Base-by-base conservation (phyloP, 2,329 filamentous ascomycete species). In the Pleomassaria siparia region DNA sequence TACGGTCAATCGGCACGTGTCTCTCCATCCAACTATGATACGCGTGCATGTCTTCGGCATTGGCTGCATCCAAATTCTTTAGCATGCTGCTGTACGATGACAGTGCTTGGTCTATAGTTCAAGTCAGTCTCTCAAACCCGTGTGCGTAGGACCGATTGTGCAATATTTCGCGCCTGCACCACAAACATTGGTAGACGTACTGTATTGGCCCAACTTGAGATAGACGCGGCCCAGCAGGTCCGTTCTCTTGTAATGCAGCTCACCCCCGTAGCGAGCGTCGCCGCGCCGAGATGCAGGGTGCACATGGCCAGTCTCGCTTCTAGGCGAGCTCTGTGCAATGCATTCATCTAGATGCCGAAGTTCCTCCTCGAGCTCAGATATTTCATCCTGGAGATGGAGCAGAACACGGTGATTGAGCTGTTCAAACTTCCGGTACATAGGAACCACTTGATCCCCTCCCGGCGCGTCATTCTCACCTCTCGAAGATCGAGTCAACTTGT, bases 371-470 rank as follows among this genome's bases (percentile, higher is more conserved):
- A 95, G 76, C 59, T 92, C 87, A 24, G 79, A 78, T 15, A 96
- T 82, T 66, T 95, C 89, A 63, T 95, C 90, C 69, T 96, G 91
- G 13, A 95, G 77, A 53, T 94, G 85, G 0, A 96, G 76, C 2
- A 96, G 74, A 2, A 95, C 74, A 2, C 91, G 85, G 65, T 95
- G 90, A 59, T 94, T 91, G 15, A 96, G 74, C 10, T 83, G 80
- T 64, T 89, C 86, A 62, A 96, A 96, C 47, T 86, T 86, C 35
- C 91, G 83, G 67, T 95, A 96, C 49, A 95, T 80, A 1, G 89
- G 89, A 8, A 62, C 59, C 7, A 71, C 43, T 29, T 33, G 28
- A 16, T 51, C 60, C 13, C 53, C 45, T 13, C 50, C 50, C 8
- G 40, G 28, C 46, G 48, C 51, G 51, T 57, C 49, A 35, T 59